Evolutionary conservation across 495 filamentous ascomycete species (phyloP).

Genomic region (Neurospora africana): DNA sequence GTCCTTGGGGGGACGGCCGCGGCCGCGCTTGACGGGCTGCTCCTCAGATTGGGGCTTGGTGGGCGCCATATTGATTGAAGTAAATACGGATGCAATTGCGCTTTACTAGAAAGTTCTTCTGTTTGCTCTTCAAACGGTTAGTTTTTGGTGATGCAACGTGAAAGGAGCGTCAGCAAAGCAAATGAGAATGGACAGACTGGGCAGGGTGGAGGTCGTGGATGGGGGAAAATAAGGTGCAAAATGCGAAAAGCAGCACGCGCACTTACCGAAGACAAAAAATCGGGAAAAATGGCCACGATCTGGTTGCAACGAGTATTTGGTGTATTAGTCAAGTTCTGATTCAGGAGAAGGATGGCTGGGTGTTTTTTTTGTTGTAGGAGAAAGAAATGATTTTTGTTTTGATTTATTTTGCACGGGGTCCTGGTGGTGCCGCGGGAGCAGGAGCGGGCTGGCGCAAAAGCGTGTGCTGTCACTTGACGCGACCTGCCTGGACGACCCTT

Average conservation of each 20-base stretch:
- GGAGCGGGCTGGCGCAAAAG: not conserved
- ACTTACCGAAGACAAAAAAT: not conserved
- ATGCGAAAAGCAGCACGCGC: not conserved
- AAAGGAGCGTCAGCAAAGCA: not conserved
- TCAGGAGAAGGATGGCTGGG: not conserved
- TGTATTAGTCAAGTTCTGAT: not conserved
- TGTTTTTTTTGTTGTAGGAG: not conserved
- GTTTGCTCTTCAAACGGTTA: not conserved
- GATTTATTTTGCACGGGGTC: not conserved
- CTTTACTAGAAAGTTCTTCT: not conserved
- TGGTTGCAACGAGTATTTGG: not conserved
- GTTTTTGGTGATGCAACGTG: not conserved
- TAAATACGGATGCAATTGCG: not conserved
- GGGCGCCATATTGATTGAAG: conserved; percentile 10
- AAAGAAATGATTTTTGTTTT: not conserved
- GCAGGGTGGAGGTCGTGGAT: not conserved
- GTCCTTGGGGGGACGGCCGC: conserved; percentile 34
- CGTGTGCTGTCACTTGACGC: not conserved
- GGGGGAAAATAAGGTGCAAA: not conserved
- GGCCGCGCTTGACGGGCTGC: conserved; percentile 30
- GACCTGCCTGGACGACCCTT: not conserved
- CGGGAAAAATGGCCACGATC: not conserved
- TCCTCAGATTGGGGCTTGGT: conserved; percentile 8
- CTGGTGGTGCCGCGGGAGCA: not conserved
- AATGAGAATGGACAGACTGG: not conserved